Base-by-base conservation (phyloP, 306 rosid genomes). In the Elaeagnus macrophylla region DNA sequence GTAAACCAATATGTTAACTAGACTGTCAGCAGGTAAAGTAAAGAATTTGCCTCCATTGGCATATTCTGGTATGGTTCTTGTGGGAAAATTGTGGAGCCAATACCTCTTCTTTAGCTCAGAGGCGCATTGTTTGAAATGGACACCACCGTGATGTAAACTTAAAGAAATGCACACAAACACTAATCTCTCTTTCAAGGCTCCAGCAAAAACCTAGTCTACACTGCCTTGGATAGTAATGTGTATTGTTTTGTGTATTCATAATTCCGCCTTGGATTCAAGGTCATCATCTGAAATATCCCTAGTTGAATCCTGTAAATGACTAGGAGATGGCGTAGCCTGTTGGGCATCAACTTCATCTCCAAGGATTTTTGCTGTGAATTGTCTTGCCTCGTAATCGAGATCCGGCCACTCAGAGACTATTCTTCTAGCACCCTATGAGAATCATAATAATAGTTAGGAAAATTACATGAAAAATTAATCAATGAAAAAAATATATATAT, bases 401-500 rank as follows among this genome's bases (percentile, higher is more conserved):
- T 84, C 95, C 36, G 89, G 84, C 99, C 99, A 87, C 77, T 93
- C 99, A 0, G 88, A 70, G 56, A 93, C 94, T 60, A 93, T 87
- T 71, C 99, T 82, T 68, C 85, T 81, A 32, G 96, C 99, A 39
- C 99, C 99, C 99, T 93, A 56, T 57, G 42, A 66, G 46, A 51
- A 55, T 39, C 66, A 17, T 12, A 56, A 70, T 10, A 36, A 72
- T 55, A 69, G 18, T 42, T 13, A 52, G 61, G 45, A 48, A 68
- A 41, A 43, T n/a, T 17, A 41, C 25, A 53, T 40, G 32, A 41
- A 12, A 13, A 45, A 45, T 45, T 7, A 12, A 45, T 11, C n/a
- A 13, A 45, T 17, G n/a, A 7, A 45, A 45, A 5, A 12, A 12
- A 4, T 14, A 51, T 32, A 36, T 25, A 32, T 45, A 8, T 45